phyloP scores from a whole-genome alignment of 345 rosid species.

The Luvunga scandens region DNA sequence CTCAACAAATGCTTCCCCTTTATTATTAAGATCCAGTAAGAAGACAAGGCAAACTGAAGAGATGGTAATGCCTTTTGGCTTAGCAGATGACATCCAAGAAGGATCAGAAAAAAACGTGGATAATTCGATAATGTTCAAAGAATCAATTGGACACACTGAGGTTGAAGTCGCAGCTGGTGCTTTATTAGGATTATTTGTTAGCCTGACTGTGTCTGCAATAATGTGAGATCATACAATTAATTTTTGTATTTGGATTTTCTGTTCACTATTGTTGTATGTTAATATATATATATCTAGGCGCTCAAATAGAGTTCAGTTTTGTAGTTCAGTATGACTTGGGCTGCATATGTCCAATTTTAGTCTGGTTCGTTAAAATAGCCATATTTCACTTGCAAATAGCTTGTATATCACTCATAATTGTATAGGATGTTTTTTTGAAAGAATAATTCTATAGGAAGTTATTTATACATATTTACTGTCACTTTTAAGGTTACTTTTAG shows the following conservation, averaged over 20 bases:
- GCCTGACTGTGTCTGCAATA: constrained; percentile 39
- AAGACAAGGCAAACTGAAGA: constrained; percentile 5
- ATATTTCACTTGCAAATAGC: too few relatives aligned
- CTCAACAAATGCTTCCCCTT: constrained; percentile 14
- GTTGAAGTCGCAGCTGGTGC: constrained; percentile 85
- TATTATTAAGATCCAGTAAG: constrained; percentile 15
- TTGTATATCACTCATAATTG: too few relatives aligned
- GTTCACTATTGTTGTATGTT: neutral
- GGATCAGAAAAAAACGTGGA: constrained; percentile 14
- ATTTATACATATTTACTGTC: too few relatives aligned
- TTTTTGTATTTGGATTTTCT: neutral
- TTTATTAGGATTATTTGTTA: constrained; percentile 62
- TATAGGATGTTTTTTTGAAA: too few relatives aligned
- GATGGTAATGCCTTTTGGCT: constrained; percentile 4
- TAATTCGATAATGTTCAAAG: constrained; percentile 44
- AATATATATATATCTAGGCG: neutral
- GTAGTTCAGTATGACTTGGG: neutral
- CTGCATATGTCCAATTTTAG: neutral
- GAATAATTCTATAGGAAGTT: too few relatives aligned
- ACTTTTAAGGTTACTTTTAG: too few relatives aligned
- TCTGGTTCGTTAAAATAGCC: neutral
- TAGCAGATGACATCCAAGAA: constrained; percentile 9
- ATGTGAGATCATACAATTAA: constrained; percentile 5
- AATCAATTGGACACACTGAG: constrained; percentile 82
- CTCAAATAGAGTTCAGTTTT: neutral